A percentile compares a stretch with the other conserved stretches of the same genome.
phyloP scores from a whole-genome alignment of 805 yeast genomes.

The Saccharomycopsis fermentans region DNA sequence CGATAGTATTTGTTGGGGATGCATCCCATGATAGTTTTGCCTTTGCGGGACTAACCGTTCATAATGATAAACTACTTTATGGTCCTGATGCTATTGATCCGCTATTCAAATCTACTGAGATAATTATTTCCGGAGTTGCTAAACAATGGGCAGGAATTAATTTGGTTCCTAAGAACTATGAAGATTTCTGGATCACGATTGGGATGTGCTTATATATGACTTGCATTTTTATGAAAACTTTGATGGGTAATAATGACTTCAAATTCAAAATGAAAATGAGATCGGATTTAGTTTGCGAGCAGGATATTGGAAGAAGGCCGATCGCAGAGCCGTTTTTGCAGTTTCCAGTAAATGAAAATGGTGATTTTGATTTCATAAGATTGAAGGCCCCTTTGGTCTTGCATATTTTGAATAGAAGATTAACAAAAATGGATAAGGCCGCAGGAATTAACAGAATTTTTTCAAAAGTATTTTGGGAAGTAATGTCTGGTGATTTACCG shows the following conservation, averaged over 20 bases:
- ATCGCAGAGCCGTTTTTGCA: slow-evolving; percentile 59
- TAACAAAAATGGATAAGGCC: slow-evolving; percentile 93
- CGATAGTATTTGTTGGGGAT: slow-evolving; percentile 63
- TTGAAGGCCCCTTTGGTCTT: slow-evolving; percentile 81
- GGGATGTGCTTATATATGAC: slow-evolving; percentile 86
- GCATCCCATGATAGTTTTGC: slow-evolving; percentile 40
- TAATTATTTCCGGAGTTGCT: slow-evolving; percentile 60
- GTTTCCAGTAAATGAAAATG: slow-evolving; percentile 44
- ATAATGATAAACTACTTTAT: slow-evolving; percentile 54
- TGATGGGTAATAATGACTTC: slow-evolving; percentile 81
- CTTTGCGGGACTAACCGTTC: slow-evolving; percentile 65
- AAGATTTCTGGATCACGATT: slow-evolving; percentile 81
- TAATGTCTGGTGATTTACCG: slow-evolving; percentile 87
- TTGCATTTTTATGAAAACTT: slow-evolving; percentile 48
- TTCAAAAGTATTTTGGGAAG: slow-evolving; percentile 84
- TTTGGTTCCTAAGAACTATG: slow-evolving; percentile 67
- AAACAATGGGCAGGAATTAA: slow-evolving; percentile 92
- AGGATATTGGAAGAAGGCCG: slow-evolving; percentile 74
- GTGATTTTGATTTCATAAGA: slow-evolving; percentile 50
- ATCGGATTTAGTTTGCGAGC: slow-evolving; percentile 56
- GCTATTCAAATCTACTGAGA: slow-evolving; percentile 56
- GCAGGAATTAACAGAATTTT: slow-evolving; percentile 86
- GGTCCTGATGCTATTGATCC: slow-evolving; percentile 73
- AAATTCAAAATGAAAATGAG: slow-evolving; percentile 57
- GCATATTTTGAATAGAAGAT: slow-evolving; percentile 75